Evolutionary conservation across 2,329 filamentous ascomycete species (phyloP).

Genomic region (Colletotrichum orbiculare): DNA sequence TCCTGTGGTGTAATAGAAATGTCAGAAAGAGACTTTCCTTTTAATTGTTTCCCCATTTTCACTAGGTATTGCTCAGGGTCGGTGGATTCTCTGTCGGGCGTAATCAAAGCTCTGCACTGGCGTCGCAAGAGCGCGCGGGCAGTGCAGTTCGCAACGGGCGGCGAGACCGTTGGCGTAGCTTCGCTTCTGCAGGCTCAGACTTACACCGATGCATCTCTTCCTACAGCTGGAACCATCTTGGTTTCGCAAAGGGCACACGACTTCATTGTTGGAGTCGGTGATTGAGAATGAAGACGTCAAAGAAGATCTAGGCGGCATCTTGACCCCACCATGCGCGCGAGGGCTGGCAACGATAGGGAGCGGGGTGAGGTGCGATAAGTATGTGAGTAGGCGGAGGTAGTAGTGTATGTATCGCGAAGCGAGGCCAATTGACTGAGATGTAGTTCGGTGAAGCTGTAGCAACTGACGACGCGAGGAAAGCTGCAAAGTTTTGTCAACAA

Average conservation of each 20-base stretch:
- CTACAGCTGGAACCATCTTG: constrained; percentile 97
- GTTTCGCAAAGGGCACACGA: constrained; percentile 94
- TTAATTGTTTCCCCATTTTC: too few relatives aligned
- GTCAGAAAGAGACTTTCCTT: constrained; percentile 32
- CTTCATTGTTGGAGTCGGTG: constrained; percentile 92
- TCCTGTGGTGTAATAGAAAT: constrained; percentile 66
- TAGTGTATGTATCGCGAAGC: constrained; percentile 25
- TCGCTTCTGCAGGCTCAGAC: constrained; percentile 55
- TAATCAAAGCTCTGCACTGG: constrained; percentile 29
- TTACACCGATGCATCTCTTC: constrained; percentile 97
- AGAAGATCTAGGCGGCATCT: constrained; percentile 90
- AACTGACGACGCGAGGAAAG: constrained; percentile 26
- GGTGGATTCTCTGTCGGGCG: constrained; percentile 17
- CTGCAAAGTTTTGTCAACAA: constrained; percentile 26
- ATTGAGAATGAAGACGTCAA: constrained; percentile 92
- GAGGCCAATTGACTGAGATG: constrained; percentile 48
- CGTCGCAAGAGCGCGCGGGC: constrained; percentile 11
- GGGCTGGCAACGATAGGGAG: constrained; percentile 49
- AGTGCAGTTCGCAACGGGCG: constrained; percentile 16
- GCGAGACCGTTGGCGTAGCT: constrained; percentile 12
- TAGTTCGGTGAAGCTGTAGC: constrained; percentile 35
- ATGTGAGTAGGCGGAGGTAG: constrained; percentile 20
- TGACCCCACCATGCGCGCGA: constrained; percentile 66
- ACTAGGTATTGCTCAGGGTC: constrained; percentile 14
- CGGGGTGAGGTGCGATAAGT: constrained; percentile 45